These are phyloP conservation scores for Cucurbita argyrosperma DNA, from an alignment of 306 rosid species.

Conservation along the genomic window DNA sequence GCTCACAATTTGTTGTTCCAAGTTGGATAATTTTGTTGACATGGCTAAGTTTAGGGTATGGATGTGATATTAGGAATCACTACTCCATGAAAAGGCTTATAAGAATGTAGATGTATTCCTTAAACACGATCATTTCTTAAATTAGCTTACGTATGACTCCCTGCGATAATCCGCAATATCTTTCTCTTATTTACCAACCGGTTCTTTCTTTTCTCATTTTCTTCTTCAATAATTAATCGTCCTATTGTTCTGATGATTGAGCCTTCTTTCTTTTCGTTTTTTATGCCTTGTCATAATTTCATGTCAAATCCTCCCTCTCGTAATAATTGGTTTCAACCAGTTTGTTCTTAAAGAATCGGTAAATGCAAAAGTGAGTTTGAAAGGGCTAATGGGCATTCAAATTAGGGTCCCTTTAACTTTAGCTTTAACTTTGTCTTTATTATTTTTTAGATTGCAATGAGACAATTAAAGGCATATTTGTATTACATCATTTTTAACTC, in stretches of 20 bases:
- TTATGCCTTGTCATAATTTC: not conserved
- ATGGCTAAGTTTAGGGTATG: too few species aligned
- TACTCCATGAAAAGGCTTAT: too few species aligned
- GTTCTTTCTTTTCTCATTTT: too few species aligned
- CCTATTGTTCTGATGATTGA: not conserved
- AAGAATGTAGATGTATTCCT: too few species aligned
- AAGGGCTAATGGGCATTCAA: not conserved
- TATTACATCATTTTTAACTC: not conserved
- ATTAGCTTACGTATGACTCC: too few species aligned
- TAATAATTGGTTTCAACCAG: not conserved
- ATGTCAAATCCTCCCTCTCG: not conserved
- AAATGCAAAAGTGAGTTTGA: not conserved
- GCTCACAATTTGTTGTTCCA: too few species aligned
- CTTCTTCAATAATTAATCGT: slow-evolving; percentile 7
- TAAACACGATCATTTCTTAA: too few species aligned
- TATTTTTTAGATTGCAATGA: not conserved
- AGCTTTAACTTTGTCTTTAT: slow-evolving; percentile 3
- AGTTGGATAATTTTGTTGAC: too few species aligned
- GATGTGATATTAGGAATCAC: too few species aligned
- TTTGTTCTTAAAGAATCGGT: not conserved
- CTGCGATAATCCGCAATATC: too few species aligned
- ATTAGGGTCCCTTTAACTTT: not conserved
- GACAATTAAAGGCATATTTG: too few species aligned
- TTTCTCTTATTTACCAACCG: too few species aligned
- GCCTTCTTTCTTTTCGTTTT: not conserved